These are phyloP conservation scores for Septoria linicola DNA, from an alignment of 2,329 filamentous ascomycete genomes.

Conservation along the genomic window DNA sequence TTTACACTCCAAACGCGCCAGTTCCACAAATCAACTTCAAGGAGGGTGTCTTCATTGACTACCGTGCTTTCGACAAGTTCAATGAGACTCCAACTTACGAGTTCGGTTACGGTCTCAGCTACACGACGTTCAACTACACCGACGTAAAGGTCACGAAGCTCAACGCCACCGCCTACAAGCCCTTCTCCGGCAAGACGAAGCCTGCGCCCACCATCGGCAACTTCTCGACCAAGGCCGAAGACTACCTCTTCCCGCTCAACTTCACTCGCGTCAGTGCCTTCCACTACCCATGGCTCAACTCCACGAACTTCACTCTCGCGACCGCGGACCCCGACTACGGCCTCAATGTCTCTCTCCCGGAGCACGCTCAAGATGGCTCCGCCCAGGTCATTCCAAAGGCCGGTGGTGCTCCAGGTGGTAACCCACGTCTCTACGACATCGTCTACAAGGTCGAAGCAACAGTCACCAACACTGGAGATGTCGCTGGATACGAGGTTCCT, in stretches of 20 bases:
- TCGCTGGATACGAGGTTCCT: slow-evolving; percentile 53
- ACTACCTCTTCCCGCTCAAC: slow-evolving; percentile 59
- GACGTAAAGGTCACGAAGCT: slow-evolving; percentile 48
- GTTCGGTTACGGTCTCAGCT: slow-evolving; percentile 58
- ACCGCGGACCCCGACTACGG: slow-evolving; percentile 61
- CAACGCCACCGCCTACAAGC: slow-evolving; percentile 53
- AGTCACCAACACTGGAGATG: slow-evolving; percentile 57
- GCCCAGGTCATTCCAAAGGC: slow-evolving; percentile 60
- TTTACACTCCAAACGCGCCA: slow-evolving; percentile 42
- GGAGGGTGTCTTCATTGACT: slow-evolving; percentile 75
- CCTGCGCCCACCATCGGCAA: slow-evolving; percentile 64
- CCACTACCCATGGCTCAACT: slow-evolving; percentile 71
- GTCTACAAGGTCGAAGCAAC: slow-evolving; percentile 65
- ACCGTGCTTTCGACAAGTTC: slow-evolving; percentile 53
- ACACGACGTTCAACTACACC: slow-evolving; percentile 74
- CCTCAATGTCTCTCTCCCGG: slow-evolving; percentile 60
- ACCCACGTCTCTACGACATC: slow-evolving; percentile 64
- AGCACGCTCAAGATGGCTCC: slow-evolving; percentile 54
- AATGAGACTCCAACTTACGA: slow-evolving; percentile 49
- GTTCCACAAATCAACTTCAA: slow-evolving; percentile 40
- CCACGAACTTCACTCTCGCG: slow-evolving; percentile 55
- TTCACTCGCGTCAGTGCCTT: slow-evolving; percentile 54
- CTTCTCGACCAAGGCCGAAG: slow-evolving; percentile 56
- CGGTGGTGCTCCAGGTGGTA: slow-evolving; percentile 62
- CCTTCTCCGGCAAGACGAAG: slow-evolving; percentile 60